Evolutionary conservation across 306 rosid species (phyloP).

Genomic region (Gleditsia sinensis): DNA sequence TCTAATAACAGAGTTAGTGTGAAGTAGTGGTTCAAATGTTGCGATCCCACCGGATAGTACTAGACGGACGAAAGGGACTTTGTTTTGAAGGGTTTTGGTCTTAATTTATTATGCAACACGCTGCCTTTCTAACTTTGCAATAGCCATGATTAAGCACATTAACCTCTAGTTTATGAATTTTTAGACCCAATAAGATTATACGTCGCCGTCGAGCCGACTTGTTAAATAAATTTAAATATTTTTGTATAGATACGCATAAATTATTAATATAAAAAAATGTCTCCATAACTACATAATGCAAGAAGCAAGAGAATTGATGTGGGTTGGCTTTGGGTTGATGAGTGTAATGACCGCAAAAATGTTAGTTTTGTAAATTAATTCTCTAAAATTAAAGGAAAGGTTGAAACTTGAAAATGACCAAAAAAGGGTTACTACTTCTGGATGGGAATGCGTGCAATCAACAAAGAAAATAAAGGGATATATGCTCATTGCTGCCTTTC

Average conservation of each 20-base stretch:
- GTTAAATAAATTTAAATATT: too few relatives aligned
- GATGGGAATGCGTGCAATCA: slow-evolving; percentile 29
- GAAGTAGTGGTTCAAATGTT: neutral
- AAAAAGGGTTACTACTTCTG: neutral
- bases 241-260: too few relatives aligned
- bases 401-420: neutral
- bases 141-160: neutral
- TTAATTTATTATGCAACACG: neutral
- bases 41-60: neutral
- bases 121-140: neutral
- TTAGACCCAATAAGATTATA: neutral
- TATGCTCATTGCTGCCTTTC: neutral
- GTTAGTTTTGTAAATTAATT: slow-evolving; percentile 4
- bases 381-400: neutral
- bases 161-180: neutral
- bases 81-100: neutral
- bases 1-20: neutral
- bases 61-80: neutral
- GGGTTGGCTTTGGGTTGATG: neutral
- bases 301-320: neutral
- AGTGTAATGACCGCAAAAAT: slow-evolving; percentile 23
- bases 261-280: too few relatives aligned
- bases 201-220: slow-evolving; percentile 1
- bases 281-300: too few relatives aligned
- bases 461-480: neutral